Base-by-base conservation (phyloP, 169 alveolate species). In the Cryptosporidium ubiquitum region DNA sequence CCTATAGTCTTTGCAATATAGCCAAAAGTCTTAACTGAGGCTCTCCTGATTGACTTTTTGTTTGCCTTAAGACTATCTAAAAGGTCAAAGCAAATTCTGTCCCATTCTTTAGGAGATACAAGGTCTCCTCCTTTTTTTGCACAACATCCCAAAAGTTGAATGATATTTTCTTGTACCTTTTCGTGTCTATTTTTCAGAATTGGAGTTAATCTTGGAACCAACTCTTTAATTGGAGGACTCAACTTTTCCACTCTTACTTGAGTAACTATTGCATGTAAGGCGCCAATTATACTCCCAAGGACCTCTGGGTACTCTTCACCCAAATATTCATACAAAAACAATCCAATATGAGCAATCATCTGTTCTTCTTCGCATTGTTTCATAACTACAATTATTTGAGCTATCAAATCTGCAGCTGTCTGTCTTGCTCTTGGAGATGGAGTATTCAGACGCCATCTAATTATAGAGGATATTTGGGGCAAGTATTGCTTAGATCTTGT, bases 231-330 rank as follows among this genome's bases (percentile, higher is more conserved):
- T 20, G 99, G 99, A 0, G 99, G 99, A 35, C 99, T 96, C 99
- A 99, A 98, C 79, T 97, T 96, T 37, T 96, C 95, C 97, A 98
- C 98, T 69, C 99, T 99, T 47, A 99, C 95, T 42, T 97, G 99
- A 69, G 97, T 96, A n/a, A 99, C 99, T 31, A 99, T 98, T 26
- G 99, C 99, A 93, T 98, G 98, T 70, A 99, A 91, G 10, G 99
- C 99, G 33, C 99, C 99, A 70, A 99, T 93, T 42, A 98, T 98
- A 84, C 99, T 96, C 2, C 99, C 99, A 66, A 98, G 93, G 16
- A 99, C 99, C 92, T 99, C 99, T 10, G 99, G 99, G 91, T 98
- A 99, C 93, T 99, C 99, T 92, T 99, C 99, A 4, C 99, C 99
- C 52, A 99, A 92, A 91, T 98, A 97, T 92, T 99, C 99, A 92